Evolutionary conservation across 495 filamentous ascomycete genomes (phyloP).

Genomic region (Podospora australis): DNA sequence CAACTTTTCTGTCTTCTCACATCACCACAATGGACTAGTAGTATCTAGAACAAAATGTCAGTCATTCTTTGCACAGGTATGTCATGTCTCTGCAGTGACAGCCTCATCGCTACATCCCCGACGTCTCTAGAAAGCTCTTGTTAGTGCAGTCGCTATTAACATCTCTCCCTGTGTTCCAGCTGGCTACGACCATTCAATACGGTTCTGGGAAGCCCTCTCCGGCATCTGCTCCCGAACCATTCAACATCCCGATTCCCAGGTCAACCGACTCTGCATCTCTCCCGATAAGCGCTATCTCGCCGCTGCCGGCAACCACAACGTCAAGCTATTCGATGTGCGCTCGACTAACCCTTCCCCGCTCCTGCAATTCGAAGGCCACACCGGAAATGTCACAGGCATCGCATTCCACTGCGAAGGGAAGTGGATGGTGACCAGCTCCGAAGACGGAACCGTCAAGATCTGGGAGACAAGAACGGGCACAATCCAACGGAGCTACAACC

Average conservation of each 20-base stretch:
- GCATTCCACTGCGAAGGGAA: conserved; percentile 98
- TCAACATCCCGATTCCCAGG: conserved; percentile 94
- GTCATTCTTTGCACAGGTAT: conserved; percentile 82
- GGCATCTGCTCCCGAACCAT: conserved; percentile 97
- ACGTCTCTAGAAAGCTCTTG: background rate
- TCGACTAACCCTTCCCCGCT: conserved; percentile 90
- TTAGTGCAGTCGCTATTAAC: background rate
- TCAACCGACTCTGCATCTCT: conserved; percentile 96
- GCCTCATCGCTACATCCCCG: background rate
- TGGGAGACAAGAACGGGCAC: conserved; percentile 90
- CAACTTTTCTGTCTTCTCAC: no score
- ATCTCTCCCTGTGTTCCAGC: conserved; percentile 42
- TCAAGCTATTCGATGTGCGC: conserved; percentile 97
- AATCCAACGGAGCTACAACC: conserved; percentile 86
- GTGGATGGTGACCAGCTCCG: conserved; percentile 99
- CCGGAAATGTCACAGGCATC: conserved; percentile 89
- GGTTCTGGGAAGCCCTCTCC: conserved; percentile 98
- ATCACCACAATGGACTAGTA: no score
- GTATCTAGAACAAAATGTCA: conserved; percentile 62
- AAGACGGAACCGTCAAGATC: conserved; percentile 96
- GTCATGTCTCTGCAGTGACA: background rate
- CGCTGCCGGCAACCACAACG: conserved; percentile 86
- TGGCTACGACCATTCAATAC: conserved; percentile 98
- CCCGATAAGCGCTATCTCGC: conserved; percentile 95
- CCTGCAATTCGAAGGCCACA: conserved; percentile 91